These are phyloP conservation scores for Pythium phragmiticola DNA, from an alignment of 352 stramenopile species.

Conservation along the genomic window DNA sequence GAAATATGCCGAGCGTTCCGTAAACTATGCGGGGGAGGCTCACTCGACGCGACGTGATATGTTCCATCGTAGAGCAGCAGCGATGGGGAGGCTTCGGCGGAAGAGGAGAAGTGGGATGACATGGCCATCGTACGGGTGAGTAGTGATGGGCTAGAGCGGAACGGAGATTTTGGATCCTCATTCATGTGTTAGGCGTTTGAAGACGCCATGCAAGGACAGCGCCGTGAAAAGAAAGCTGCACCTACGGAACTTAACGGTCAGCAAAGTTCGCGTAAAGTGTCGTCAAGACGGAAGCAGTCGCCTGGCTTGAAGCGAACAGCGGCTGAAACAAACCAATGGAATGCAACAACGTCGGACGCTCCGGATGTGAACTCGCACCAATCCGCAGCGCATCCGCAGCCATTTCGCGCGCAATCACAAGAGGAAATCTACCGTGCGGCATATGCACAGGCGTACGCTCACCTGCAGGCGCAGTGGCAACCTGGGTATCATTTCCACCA, in stretches of 20 bases:
- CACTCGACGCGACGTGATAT: neutral
- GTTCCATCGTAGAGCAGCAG: slow-evolving; percentile 38
- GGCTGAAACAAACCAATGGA: neutral
- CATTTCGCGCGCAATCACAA: neutral
- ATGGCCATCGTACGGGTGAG: slow-evolving; percentile 75
- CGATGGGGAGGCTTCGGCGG: slow-evolving; percentile 31
- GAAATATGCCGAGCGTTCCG: neutral
- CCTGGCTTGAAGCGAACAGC: neutral
- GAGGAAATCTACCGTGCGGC: slow-evolving; percentile 61
- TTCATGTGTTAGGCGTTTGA: slow-evolving; percentile 53
- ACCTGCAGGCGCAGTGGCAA: slow-evolving; percentile 61
- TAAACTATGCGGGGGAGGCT: neutral
- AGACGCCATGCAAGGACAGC: slow-evolving; percentile 51
- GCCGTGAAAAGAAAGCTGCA: slow-evolving; percentile 2
- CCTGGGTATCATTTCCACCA: neutral
- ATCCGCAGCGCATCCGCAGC: neutral
- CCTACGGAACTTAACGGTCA: neutral
- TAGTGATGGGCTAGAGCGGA: neutral
- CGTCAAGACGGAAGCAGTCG: slow-evolving; percentile 8
- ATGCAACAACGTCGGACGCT: neutral
- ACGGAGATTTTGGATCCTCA: neutral
- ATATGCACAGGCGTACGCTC: slow-evolving; percentile 66
- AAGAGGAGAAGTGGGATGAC: slow-evolving; percentile 79
- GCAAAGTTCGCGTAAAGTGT: neutral
- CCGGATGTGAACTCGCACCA: neutral